Evolutionary conservation across 1,139 yeast genomes (phyloP).

Genomic region (Candida frijolesensis): DNA sequence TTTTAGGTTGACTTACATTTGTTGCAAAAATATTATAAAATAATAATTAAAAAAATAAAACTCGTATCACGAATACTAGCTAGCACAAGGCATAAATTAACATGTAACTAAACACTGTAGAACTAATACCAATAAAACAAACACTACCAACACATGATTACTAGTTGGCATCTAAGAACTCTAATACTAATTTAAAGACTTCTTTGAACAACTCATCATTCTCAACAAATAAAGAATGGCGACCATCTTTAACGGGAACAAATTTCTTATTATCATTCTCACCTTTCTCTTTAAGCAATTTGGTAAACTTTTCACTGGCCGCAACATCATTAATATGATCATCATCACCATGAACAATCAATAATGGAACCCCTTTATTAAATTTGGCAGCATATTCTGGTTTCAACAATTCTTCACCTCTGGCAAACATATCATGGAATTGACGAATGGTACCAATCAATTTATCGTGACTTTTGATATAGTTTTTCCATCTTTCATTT

Average conservation of each 20-base stretch:
- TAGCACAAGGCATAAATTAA: too few relatives aligned
- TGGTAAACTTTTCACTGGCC: constrained; percentile 53
- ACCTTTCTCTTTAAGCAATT: constrained; percentile 26
- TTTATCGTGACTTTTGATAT: constrained; percentile 39
- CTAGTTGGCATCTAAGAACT: constrained; percentile 34
- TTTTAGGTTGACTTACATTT: too few relatives aligned
- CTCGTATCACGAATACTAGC: too few relatives aligned
- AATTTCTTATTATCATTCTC: constrained; percentile 25
- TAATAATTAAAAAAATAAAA: too few relatives aligned
- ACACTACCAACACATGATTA: too few relatives aligned
- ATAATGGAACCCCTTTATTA: constrained; percentile 44
- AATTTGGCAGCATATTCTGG: constrained; percentile 45
- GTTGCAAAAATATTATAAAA: too few relatives aligned
- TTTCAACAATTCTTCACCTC: constrained; percentile 58
- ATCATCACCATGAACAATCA: constrained; percentile 47
- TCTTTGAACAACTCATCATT: constrained; percentile 35
- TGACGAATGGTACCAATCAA: constrained; percentile 46
- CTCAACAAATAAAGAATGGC: constrained; percentile 52
- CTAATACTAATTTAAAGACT: constrained; percentile 36
- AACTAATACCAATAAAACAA: not conserved
- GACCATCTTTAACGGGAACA: constrained; percentile 33
- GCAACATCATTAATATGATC: constrained; percentile 56
- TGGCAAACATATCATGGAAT: constrained; percentile 62
- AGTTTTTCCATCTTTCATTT: constrained; percentile 50
- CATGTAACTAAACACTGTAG: too few relatives aligned